These are phyloP conservation scores for Notholithocarpus densiflorus DNA, from an alignment of 306 rosid genomes.

Conservation along the genomic window DNA sequence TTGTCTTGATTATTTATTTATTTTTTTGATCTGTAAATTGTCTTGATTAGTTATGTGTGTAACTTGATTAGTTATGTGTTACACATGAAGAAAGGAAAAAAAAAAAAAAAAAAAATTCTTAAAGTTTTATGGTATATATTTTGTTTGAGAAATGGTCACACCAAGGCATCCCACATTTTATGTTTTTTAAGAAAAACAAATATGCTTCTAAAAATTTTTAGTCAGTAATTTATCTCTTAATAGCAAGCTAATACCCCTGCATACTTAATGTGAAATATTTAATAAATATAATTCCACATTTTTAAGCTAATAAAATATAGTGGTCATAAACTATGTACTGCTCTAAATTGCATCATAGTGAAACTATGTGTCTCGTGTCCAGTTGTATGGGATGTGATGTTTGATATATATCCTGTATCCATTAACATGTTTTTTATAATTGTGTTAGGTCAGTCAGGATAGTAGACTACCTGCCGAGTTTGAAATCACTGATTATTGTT, in stretches of 20 bases:
- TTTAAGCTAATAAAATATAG: background rate
- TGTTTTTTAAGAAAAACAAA: background rate
- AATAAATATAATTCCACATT: background rate
- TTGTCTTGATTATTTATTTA: too few relatives aligned
- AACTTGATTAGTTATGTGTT: too few relatives aligned
- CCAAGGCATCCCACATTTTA: too few relatives aligned
- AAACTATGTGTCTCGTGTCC: background rate
- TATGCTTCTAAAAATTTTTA: background rate
- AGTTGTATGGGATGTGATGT: background rate
- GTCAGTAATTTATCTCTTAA: background rate
- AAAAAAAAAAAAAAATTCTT: too few relatives aligned
- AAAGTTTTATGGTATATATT: too few relatives aligned
- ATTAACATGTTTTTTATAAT: conserved; percentile 30
- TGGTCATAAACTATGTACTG: background rate
- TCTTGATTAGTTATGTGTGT: too few relatives aligned
- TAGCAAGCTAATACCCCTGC: background rate
- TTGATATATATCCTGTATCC: background rate
- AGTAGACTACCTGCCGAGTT: conserved; percentile 94
- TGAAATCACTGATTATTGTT: conserved; percentile 85
- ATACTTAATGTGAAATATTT: background rate
- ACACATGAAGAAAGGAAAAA: too few relatives aligned
- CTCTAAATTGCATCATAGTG: background rate
- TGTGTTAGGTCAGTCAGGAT: conserved; percentile 84
- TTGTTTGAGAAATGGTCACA: too few relatives aligned
- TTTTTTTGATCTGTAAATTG: too few relatives aligned